Conservation (phyloP, 768 basidiomycete genomes). For the Tulasnella sp. region DNA sequence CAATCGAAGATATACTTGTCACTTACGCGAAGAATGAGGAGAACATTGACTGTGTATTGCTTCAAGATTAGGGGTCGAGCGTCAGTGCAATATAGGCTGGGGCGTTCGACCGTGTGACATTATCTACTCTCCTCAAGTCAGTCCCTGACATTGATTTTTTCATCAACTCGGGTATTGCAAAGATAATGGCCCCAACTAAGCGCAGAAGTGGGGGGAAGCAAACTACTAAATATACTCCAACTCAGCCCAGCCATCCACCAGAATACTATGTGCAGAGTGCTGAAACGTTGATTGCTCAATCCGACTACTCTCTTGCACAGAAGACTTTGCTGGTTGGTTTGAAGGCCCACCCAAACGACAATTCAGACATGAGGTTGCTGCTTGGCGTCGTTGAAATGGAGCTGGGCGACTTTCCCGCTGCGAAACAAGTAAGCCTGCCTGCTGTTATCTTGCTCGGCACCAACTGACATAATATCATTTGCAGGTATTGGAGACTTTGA, state of each 20-base stretch:
- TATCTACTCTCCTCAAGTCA: background rate
- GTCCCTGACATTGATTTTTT: background rate
- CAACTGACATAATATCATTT: background rate
- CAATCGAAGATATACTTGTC: background rate
- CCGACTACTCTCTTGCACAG: conserved; percentile 67
- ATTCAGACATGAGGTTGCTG: conserved; percentile 67
- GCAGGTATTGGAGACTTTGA: conserved; percentile 49
- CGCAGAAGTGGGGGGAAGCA: background rate
- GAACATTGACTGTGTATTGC: conserved; percentile 46
- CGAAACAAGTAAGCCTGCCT: conserved; percentile 46
- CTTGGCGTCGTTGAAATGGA: conserved; percentile 71
- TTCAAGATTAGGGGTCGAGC: background rate
- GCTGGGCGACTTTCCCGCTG: conserved; percentile 60
- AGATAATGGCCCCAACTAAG: conserved; percentile 3
- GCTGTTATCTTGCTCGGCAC: background rate
- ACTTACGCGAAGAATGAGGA: conserved; percentile 67
- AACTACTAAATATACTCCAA: background rate
- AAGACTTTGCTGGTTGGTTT: no score
- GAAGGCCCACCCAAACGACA: conserved; percentile 48
- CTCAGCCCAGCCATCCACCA: no score
- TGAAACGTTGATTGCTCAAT: conserved; percentile 45
- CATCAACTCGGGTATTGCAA: background rate
- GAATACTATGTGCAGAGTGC: conserved; percentile 50
- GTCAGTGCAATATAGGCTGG: conserved; percentile 2
- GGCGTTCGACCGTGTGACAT: conserved; percentile 8